Evolutionary conservation across 345 rosid genomes (phyloP).

Genomic region (Sonneratia caseolaris): DNA sequence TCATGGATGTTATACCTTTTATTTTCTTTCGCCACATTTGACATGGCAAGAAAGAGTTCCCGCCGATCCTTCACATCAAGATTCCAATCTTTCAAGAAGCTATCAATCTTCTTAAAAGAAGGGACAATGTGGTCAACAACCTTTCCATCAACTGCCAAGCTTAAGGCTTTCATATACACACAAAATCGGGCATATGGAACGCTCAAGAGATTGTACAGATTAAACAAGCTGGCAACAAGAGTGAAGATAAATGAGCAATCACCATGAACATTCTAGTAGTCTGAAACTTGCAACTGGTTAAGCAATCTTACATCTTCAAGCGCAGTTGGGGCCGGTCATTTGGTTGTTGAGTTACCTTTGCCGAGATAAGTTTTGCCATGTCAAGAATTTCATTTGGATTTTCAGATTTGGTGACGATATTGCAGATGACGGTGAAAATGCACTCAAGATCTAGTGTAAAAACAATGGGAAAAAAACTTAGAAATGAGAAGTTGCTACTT

Average conservation of each 20-base stretch:
- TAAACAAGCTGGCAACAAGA: conserved; percentile 65
- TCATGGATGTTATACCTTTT: conserved; percentile 44
- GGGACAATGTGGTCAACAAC: conserved; percentile 59
- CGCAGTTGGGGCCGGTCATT: conserved; percentile 78
- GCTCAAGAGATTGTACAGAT: conserved; percentile 77
- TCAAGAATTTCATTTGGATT: conserved; percentile 57
- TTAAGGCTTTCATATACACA: conserved; percentile 70
- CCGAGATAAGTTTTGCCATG: conserved; percentile 60
- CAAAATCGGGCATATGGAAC: conserved; percentile 53
- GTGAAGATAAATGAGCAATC: conserved; percentile 7
- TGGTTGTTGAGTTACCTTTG: conserved; percentile 72
- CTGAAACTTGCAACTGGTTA: conserved; percentile 2
- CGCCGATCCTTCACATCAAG: conserved; percentile 71
- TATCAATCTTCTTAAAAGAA: conserved; percentile 71
- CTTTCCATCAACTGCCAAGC: conserved; percentile 65
- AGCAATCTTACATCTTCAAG: conserved; percentile 61
- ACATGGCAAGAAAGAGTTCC: conserved; percentile 59
- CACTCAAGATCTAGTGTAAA: conserved; percentile 73
- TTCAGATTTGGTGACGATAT: conserved; percentile 59
- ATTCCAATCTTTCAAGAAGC: conserved; percentile 93
- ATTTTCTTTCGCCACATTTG: conserved; percentile 63
- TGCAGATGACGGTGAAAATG: conserved; percentile 87
- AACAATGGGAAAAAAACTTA: conserved; percentile 2
- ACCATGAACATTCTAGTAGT: background rate
- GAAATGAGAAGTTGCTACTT: background rate